Base-by-base conservation (phyloP, 106 monocot species). In the Dendrobium chrysotoxum region DNA sequence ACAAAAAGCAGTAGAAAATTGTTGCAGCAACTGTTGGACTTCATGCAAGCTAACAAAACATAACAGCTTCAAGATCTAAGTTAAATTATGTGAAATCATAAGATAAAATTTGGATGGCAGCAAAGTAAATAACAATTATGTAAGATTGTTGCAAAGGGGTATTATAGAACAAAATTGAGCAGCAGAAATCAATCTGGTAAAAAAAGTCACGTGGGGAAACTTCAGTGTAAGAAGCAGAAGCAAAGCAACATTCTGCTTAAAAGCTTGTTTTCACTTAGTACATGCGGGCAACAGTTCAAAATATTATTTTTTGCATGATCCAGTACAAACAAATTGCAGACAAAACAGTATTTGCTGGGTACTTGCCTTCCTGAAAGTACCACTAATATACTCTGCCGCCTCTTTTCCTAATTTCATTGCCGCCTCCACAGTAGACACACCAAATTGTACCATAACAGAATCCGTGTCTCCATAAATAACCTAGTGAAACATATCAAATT, bases 371-470 rank as follows among this genome's bases (percentile, higher is more conserved):
- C 58, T 95, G 76, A 95, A 95, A 68, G 99, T 99, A 41, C 80
- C 82, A 47, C 95, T 95, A 31, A 99, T 99, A 46, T 87, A 87
- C 28, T 99, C 95, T 70, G 99, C 95, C 70, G 99, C 99, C 80
- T 95, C 95, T 83, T 86, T 91, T 72, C 99, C 99, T 54, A 99
- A 82, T 75, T 90, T 95, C 99, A 99, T 99, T 78, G 99, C 93
- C 85, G 75, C 88, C 75, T 90, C 95, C 21, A 99, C 95, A 86
- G 89, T 93, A 79, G 88, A 76, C 7, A 93, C 95, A 45, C 99
- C 99, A 87, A 99, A 99, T 86, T 95, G 95, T 46, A 99, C 99
- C 99, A 99, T 99, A 38, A 99, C 99, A 78, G 99, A 99, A 84
- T 99, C 99, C 9, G 99, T 99, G 74, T 99, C 99, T 82, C 99